Evolutionary conservation across 2,329 filamentous ascomycete genomes (phyloP).

Genomic region (Fusarium algeriense): DNA sequence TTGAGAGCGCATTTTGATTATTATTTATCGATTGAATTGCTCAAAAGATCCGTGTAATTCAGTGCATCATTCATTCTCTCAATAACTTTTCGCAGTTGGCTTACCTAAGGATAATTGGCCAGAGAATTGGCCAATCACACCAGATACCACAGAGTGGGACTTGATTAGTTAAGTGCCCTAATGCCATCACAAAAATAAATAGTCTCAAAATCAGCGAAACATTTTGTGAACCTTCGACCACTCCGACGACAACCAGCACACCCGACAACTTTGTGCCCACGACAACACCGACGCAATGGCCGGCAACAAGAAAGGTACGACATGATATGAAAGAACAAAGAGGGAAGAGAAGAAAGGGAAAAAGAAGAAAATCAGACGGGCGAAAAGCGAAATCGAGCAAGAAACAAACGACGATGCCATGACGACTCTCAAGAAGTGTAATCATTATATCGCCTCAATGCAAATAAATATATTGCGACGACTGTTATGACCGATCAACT

Average conservation of each 20-base stretch:
- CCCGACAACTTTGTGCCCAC: slow-evolving; percentile 43
- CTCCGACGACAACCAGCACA: slow-evolving; percentile 47
- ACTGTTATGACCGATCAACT: neutral
- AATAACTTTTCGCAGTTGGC: neutral
- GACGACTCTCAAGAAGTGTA: slow-evolving; percentile 14
- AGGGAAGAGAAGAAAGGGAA: slow-evolving; percentile 19
- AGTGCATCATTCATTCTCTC: neutral
- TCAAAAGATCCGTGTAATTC: neutral
- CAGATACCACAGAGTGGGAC: neutral
- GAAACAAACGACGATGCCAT: slow-evolving; percentile 13
- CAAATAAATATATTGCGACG: neutral
- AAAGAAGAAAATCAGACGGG: slow-evolving; percentile 3
- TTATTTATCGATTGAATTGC: neutral
- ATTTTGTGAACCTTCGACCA: slow-evolving; percentile 38
- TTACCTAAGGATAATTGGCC: neutral
- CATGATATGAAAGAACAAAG: slow-evolving; percentile 45
- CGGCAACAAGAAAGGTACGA: slow-evolving; percentile 63
- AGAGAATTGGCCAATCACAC: neutral
- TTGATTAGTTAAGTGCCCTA: slow-evolving; percentile 35
- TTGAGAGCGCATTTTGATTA: neutral
- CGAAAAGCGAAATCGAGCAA: slow-evolving; percentile 25
- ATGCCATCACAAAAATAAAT: slow-evolving; percentile 25
- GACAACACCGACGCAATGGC: slow-evolving; percentile 51
- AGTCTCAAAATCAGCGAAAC: neutral
- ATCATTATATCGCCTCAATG: slow-evolving; percentile 16